These are phyloP conservation scores for Fusarium falciforme DNA, from an alignment of 2,329 filamentous ascomycete genomes.

Conservation along the genomic window DNA sequence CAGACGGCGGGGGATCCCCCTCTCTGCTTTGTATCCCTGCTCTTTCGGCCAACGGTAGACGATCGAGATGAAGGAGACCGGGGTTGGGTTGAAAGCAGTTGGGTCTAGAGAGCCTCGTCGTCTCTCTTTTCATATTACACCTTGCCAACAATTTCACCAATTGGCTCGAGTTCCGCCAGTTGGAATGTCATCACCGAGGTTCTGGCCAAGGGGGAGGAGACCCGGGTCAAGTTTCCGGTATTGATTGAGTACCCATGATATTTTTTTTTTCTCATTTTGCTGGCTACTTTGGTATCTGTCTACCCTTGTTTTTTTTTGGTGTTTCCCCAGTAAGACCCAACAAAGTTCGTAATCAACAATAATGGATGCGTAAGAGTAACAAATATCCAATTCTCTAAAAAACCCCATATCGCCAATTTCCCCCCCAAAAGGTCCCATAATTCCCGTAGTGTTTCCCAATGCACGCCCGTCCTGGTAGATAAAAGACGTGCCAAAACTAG, in stretches of 20 bases:
- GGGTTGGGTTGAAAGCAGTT: neutral
- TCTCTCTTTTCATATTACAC: neutral
- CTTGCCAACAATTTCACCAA: neutral
- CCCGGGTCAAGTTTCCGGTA: neutral
- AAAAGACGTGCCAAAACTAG: neutral
- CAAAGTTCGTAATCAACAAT: neutral
- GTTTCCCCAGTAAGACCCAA: neutral
- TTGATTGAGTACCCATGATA: neutral
- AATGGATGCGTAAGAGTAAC: neutral
- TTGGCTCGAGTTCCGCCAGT: neutral
- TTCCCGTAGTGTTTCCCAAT: constrained; percentile 10
- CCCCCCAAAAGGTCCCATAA: neutral
- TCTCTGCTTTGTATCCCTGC: neutral
- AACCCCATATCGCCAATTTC: constrained; percentile 26
- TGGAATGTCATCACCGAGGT: constrained; percentile 7
- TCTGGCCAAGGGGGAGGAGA: neutral
- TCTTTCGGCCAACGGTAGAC: neutral
- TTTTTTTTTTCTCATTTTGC: neutral
- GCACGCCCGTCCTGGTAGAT: constrained; percentile 5
- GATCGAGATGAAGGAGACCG: constrained; percentile 3
- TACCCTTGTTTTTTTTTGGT: neutral
- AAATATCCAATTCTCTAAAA: constrained; percentile 8
- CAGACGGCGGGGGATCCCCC: neutral
- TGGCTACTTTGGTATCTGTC: neutral
- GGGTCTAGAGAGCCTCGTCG: neutral